Evolutionary conservation across 2,329 filamentous ascomycete species (phyloP), one percentile per base, ranked within the genome.

Genomic region (Dactylellina sp.): DNA sequence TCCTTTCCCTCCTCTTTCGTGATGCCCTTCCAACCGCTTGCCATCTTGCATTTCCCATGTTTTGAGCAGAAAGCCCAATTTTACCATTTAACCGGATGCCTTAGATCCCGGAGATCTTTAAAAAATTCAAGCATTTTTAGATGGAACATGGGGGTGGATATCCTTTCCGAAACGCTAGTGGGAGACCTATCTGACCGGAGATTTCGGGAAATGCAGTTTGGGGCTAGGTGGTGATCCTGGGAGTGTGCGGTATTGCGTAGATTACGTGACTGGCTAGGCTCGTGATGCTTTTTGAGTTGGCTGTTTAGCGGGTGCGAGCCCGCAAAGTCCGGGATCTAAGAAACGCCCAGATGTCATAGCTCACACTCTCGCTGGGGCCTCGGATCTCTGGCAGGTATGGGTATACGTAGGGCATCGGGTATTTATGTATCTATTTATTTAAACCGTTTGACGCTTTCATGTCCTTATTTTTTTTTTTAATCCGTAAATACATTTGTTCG

Each of bases 141-240:
- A 62, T 53, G 37, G 46, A 37, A 42, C 46, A 39, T n/a, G 44
- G 62, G 62, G 62, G 18, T 62, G 64, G 64, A 62, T 61, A 46
- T 55, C 40, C 47, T 70, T 61, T 70, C 64, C 64, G 64, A 61
- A 68, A 47, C 32, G 64, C 64, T 62, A 55, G 56, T 39, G 39
- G 25, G 18, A 24, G 2, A n/a, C 47, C n/a, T 52, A 16, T 37
- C 20, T n/a, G 16, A 24, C 35, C 64, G 64, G 64, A 70, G 64
- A 70, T 70, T 70, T 70, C 64, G 64, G 64, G 64, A 70, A 70
- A 37, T 37, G 11, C 14, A 50, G 20, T 32, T 5, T 42, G 14
- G 7, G 32, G 1, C 28, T 5, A 9, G 28, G 9, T 32, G 28
- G 28, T 32, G 28, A 9, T 4, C 4, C 4, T 32, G 28, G 28